phyloP scores from a whole-genome alignment of 768 basidiomycete genomes.

The Paxillus rubicundulus region DNA sequence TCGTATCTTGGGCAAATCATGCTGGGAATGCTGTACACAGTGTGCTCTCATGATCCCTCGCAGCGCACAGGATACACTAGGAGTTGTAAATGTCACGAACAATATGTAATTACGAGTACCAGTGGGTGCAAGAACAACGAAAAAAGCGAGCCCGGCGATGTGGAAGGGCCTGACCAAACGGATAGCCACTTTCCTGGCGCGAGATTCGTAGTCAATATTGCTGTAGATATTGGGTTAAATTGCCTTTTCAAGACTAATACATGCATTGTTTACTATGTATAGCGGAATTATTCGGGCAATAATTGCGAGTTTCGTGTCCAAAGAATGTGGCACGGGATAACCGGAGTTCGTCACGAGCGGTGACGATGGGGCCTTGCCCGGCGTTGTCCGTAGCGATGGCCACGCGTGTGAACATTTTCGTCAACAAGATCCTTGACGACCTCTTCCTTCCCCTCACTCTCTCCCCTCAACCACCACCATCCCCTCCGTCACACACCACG shows the following conservation, averaged over 20 bases:
- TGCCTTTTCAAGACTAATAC: neutral
- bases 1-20: slow-evolving; percentile 4
- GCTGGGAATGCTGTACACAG: neutral
- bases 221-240: neutral
- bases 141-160: neutral
- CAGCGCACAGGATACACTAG: neutral
- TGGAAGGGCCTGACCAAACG: neutral
- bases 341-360: slow-evolving; percentile 42
- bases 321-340: slow-evolving; percentile 32
- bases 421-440: slow-evolving; percentile 42
- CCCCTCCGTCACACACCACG: slow-evolving; percentile 13
- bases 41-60: neutral
- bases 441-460: slow-evolving; percentile 32
- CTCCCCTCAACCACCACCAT: slow-evolving; percentile 37
- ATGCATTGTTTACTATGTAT: neutral
- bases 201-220: slow-evolving; percentile 7
- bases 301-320: slow-evolving; percentile 26
- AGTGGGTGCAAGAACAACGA: neutral
- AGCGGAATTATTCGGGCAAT: neutral
- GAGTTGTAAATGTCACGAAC: neutral
- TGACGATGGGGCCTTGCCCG: slow-evolving; percentile 43
- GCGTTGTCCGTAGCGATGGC: slow-evolving; percentile 43
- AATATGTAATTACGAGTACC: neutral
- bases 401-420: slow-evolving; percentile 41
- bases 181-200: neutral